Percentiles rank a stretch among this genome's conserved stretches.
phyloP scores from a whole-genome alignment of 306 rosid genomes.

The Vigna mungo region DNA sequence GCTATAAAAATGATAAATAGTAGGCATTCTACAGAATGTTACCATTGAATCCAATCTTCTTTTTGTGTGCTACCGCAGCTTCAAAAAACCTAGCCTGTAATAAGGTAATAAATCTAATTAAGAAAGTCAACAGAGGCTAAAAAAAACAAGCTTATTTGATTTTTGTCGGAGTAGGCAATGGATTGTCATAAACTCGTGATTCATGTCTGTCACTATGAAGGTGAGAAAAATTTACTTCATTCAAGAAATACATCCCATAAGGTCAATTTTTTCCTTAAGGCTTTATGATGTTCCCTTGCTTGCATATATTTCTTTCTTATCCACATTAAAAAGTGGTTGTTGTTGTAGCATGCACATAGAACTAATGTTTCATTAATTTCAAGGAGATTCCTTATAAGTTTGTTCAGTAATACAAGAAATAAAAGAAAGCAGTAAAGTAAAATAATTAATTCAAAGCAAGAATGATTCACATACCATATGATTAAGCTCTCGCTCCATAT shows the following conservation, averaged over 20 bases:
- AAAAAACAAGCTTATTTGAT: constrained; percentile 14
- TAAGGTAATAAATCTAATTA: constrained; percentile 33
- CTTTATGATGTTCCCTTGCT: neutral
- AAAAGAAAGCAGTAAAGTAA: constrained; percentile 11
- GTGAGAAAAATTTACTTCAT: neutral
- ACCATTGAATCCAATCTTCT: constrained; percentile 97
- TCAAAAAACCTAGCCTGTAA: constrained; percentile 87
- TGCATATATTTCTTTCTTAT: neutral
- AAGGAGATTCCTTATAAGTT: constrained; percentile 29
- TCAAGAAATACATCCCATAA: constrained; percentile 9
- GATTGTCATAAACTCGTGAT: neutral
- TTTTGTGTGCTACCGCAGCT: constrained; percentile 86
- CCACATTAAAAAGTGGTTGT: constrained; percentile 18
- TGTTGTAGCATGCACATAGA: constrained; percentile 21
- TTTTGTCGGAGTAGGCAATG: neutral
- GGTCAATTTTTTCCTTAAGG: neutral
- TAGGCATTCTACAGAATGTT: constrained; percentile 30
- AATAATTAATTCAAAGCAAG: neutral
- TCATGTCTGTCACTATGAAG: neutral
- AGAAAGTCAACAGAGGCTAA: constrained; percentile 12
- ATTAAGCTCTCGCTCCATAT: constrained; percentile 94
- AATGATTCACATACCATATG: constrained; percentile 67
- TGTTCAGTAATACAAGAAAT: constrained; percentile 2
- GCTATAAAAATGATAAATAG: constrained; percentile 18
- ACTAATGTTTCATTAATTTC: constrained; percentile 17